phyloP scores from a whole-genome alignment of 2,329 filamentous ascomycete species.

The Colletotrichum costaricense region DNA sequence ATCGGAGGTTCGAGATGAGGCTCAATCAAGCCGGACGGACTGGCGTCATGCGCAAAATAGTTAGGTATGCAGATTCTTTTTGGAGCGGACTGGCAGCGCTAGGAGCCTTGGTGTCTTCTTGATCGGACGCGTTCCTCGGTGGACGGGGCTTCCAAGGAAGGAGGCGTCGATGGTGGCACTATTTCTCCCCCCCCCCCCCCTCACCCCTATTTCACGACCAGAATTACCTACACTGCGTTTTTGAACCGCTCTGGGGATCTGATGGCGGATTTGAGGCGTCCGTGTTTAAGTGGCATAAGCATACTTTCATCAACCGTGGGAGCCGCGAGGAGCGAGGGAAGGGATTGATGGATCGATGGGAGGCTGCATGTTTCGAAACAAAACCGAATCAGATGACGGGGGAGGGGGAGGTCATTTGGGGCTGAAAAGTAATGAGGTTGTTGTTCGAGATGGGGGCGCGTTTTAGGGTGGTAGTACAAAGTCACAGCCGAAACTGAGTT shows the following conservation, averaged over 20 bases:
- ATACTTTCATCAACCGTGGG: neutral
- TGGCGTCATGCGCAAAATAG: neutral
- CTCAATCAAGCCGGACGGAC: neutral
- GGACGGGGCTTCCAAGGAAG: neutral
- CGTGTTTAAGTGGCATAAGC: neutral
- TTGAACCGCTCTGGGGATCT: neutral
- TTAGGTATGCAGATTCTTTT: neutral
- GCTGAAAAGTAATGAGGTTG: neutral
- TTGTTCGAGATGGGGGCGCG: too few relatives aligned
- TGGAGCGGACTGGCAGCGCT: neutral
- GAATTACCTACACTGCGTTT: too few relatives aligned
- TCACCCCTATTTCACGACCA: neutral
- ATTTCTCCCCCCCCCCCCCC: neutral
- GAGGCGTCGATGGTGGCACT: neutral
- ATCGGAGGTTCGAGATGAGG: neutral
- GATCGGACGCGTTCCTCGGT: neutral
- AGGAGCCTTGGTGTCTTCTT: neutral
- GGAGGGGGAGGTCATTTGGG: neutral
- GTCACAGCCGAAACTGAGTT: too few relatives aligned
- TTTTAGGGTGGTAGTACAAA: too few relatives aligned
- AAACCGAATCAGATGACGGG: neutral
- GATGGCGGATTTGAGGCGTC: neutral
- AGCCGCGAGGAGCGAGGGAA: neutral
- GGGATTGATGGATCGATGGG: neutral
- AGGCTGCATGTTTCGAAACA: slow-evolving; percentile 28